Percentiles rank a stretch among this genome's conserved stretches.
Evolutionary conservation across 768 basidiomycete species (phyloP).

Genomic region (Auricularia heimuer): DNA sequence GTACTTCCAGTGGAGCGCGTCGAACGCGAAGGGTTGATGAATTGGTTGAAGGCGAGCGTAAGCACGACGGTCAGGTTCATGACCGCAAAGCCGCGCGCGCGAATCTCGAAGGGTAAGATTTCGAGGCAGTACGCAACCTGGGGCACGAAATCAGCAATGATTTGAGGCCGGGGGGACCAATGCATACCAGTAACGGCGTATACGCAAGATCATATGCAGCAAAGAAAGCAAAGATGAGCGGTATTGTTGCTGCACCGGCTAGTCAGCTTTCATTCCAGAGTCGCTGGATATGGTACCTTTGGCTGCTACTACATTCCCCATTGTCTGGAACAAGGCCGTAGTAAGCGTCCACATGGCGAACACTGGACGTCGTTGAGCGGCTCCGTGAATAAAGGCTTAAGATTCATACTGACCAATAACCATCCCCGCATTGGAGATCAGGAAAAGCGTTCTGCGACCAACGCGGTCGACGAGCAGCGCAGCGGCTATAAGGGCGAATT

Average conservation of each 20-base stretch:
- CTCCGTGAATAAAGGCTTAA: no score
- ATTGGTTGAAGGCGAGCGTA: slow-evolving; percentile 68
- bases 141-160: not conserved
- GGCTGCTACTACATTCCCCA: slow-evolving; percentile 21
- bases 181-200: slow-evolving; percentile 51
- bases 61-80: slow-evolving; percentile 33
- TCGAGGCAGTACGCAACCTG: slow-evolving; percentile 48
- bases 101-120: slow-evolving; percentile 69
- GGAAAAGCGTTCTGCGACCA: slow-evolving; percentile 60
- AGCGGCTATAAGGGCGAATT: slow-evolving; percentile 19
- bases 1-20: slow-evolving; percentile 33
- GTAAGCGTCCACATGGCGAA: slow-evolving; percentile 49
- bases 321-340: slow-evolving; percentile 29
- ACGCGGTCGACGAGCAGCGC: slow-evolving; percentile 56
- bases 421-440: slow-evolving; percentile 53
- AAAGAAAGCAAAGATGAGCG: slow-evolving; percentile 52
- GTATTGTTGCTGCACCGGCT: slow-evolving; percentile 39
- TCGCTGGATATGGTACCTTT: slow-evolving; percentile 10
- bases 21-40: slow-evolving; percentile 66
- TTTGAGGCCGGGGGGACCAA: not conserved
- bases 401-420: slow-evolving; percentile 20
- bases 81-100: slow-evolving; percentile 70
- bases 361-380: slow-evolving; percentile 14
- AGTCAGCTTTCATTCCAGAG: not conserved
- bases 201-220: slow-evolving; percentile 61